phyloP scores from a whole-genome alignment of 2,329 filamentous ascomycete species.

The Trichoderma polysporum region DNA sequence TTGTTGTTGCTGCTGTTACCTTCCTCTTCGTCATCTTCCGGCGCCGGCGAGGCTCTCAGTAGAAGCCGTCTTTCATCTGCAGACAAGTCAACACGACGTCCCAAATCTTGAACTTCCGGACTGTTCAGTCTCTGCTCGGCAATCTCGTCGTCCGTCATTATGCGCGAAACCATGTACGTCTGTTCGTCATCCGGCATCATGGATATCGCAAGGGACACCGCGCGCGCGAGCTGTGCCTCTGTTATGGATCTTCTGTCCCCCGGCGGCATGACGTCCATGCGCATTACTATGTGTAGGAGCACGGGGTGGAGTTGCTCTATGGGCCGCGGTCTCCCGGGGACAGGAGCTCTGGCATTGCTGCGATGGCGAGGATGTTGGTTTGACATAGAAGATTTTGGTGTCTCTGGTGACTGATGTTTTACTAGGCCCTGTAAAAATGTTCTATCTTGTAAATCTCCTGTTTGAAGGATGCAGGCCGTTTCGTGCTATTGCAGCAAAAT shows the following conservation, averaged over 20 bases:
- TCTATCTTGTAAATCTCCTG: neutral
- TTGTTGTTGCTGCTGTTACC: neutral
- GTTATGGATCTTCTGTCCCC: slow-evolving; percentile 2
- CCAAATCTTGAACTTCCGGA: slow-evolving; percentile 22
- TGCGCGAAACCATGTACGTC: slow-evolving; percentile 24
- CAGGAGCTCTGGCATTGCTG: neutral
- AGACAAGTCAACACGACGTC: neutral
- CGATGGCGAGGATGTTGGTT: neutral
- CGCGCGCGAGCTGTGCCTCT: slow-evolving; percentile 22
- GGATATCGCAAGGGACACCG: slow-evolving; percentile 26
- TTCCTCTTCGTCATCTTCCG: neutral
- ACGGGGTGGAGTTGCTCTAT: slow-evolving; percentile 26
- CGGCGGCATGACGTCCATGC: slow-evolving; percentile 14
- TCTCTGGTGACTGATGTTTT: neutral
- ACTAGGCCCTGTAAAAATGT: neutral
- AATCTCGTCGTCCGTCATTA: slow-evolving; percentile 28
- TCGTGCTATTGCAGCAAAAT: neutral
- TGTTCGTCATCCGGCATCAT: slow-evolving; percentile 25
- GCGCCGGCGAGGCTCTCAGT: neutral
- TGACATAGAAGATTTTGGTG: neutral
- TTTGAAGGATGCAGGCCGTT: neutral
- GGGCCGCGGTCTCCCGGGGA: neutral
- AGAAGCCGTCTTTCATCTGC: neutral
- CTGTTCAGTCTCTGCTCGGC: slow-evolving; percentile 23
- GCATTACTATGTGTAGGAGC: slow-evolving; percentile 24